Conservation (phyloP, 108 stramenopile species). For the Aurantiochytrium sp. region DNA sequence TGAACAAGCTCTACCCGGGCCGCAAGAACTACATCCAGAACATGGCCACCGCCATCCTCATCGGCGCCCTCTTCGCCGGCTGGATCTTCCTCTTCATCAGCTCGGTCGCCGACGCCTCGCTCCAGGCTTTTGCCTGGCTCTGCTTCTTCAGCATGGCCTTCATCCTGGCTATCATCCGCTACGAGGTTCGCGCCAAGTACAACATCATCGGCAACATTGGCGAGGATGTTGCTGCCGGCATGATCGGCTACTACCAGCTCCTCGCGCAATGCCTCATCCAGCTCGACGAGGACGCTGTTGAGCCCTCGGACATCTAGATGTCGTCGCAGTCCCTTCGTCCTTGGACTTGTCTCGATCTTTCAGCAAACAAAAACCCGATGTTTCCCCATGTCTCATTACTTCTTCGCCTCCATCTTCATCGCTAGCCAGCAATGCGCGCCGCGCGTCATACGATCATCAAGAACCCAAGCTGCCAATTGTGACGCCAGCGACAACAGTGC, state of each 20-base stretch:
- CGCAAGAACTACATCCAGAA: not conserved
- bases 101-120: not conserved
- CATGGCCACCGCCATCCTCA: not conserved
- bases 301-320: not conserved
- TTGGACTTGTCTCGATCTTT: too few species aligned
- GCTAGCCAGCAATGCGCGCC: too few species aligned
- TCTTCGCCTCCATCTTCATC: not conserved
- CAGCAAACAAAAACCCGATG: too few species aligned
- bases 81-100: not conserved
- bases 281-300: not conserved
- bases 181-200: not conserved
- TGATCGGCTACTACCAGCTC: not conserved
- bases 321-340: not conserved
- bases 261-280: not conserved
- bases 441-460: too few species aligned
- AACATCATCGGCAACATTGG: not conserved
- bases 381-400: not conserved
- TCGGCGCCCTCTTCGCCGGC: not conserved
- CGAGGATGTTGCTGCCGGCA: not conserved
- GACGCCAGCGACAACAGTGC: too few species aligned
- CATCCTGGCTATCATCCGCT: not conserved
- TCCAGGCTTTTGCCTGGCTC: not conserved
- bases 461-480: too few species aligned
- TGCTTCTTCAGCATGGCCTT: not conserved
- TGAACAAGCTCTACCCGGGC: not conserved